Evolutionary conservation across 1,284 basidiomycete genomes (phyloP).

Genomic region (Ceratobasidium sp.): DNA sequence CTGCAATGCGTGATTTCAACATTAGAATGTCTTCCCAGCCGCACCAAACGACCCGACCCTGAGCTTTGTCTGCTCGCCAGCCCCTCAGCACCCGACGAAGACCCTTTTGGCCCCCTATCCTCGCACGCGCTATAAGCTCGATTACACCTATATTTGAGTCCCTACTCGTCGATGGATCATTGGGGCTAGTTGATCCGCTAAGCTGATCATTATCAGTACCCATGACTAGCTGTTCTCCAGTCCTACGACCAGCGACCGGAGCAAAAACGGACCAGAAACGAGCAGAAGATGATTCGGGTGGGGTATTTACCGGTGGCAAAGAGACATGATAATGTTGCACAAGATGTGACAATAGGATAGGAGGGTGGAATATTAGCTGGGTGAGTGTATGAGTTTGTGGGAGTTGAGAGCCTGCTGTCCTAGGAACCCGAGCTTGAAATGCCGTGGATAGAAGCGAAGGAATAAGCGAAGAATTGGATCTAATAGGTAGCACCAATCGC

Average conservation of each 20-base stretch:
- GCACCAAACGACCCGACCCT: constrained; percentile 51
- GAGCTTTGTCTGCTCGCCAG: constrained; percentile 3
- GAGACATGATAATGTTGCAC: constrained; percentile 69
- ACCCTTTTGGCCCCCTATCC: constrained; percentile 22
- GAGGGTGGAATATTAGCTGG: constrained; percentile 73
- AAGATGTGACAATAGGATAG: constrained; percentile 69
- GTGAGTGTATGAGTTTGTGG: constrained; percentile 63
- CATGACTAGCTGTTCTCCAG: constrained; percentile 69
- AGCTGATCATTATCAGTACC: constrained; percentile 63
- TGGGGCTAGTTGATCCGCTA: constrained; percentile 44
- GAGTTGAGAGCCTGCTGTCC: background rate
- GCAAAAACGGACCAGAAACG: constrained; percentile 81
- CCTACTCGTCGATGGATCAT: background rate
- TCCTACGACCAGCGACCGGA: constrained; percentile 69
- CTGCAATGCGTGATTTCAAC: constrained; percentile 48
- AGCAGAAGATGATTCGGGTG: constrained; percentile 52
- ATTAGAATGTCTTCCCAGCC: constrained; percentile 51
- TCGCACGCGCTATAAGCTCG: constrained; percentile 4
- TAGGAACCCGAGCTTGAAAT: constrained; percentile 56
- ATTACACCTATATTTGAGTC: constrained; percentile 12
- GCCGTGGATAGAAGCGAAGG: constrained; percentile 67
- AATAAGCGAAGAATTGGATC: constrained; percentile 63
- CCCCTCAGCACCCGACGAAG: constrained; percentile 12
- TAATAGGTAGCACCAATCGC: constrained; percentile 72
- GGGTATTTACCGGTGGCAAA: constrained; percentile 69